Percentiles rank a stretch among this genome's conserved stretches.
phyloP scores from a whole-genome alignment of 2,329 filamentous ascomycete genomes.

The Cordyceps cicadae region DNA sequence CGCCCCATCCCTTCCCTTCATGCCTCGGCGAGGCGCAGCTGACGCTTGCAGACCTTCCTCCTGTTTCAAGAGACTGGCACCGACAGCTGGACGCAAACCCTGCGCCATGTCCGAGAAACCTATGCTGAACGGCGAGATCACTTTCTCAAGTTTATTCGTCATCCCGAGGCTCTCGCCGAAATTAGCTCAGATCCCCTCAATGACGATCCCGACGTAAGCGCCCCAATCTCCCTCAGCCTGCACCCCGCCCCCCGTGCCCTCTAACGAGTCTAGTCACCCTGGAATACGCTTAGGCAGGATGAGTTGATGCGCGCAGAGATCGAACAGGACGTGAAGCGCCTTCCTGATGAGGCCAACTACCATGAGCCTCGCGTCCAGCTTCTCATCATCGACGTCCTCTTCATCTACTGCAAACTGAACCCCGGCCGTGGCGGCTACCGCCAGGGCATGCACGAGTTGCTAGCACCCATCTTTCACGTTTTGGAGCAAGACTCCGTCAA shows the following conservation, averaged over 20 bases:
- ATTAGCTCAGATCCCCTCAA: slow-evolving; percentile 74
- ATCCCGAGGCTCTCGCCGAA: slow-evolving; percentile 68
- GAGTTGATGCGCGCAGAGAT: slow-evolving; percentile 82
- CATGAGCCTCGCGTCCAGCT: slow-evolving; percentile 69
- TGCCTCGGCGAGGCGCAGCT: slow-evolving; percentile 2
- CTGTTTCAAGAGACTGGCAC: slow-evolving; percentile 61
- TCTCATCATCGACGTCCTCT: slow-evolving; percentile 80
- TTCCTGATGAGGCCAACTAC: slow-evolving; percentile 88
- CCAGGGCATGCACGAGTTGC: slow-evolving; percentile 97
- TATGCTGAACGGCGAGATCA: slow-evolving; percentile 66
- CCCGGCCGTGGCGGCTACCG: slow-evolving; percentile 79
- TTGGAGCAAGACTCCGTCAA: slow-evolving; percentile 74
- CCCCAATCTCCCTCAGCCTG: background rate
- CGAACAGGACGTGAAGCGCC: slow-evolving; percentile 84
- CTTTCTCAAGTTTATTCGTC: slow-evolving; percentile 72
- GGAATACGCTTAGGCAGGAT: slow-evolving; percentile 79
- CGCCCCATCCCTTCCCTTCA: background rate
- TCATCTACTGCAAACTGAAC: slow-evolving; percentile 90
- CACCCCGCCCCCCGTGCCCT: background rate
- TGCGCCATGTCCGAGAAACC: slow-evolving; percentile 61
- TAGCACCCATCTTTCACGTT: slow-evolving; percentile 82
- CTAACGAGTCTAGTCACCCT: slow-evolving; percentile 62
- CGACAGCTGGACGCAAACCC: slow-evolving; percentile 58
- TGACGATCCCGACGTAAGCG: slow-evolving; percentile 56
- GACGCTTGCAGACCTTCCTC: slow-evolving; percentile 58